Percentiles rank a stretch among this genome's conserved stretches.
These are phyloP conservation scores for Penicillium cataractarum DNA, from an alignment of 495 filamentous ascomycete genomes.

Conservation along the genomic window DNA sequence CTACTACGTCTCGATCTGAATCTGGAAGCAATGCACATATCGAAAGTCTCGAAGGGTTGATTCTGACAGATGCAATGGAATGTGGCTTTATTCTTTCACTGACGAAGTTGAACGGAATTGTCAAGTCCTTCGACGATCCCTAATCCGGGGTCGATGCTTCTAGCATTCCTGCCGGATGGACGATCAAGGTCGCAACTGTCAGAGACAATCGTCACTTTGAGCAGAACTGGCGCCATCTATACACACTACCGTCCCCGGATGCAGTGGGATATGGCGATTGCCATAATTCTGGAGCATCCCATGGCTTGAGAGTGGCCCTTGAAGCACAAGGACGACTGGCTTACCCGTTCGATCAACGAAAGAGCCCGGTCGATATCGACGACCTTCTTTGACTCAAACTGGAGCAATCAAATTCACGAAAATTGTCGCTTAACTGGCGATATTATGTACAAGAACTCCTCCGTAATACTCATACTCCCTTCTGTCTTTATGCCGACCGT, in stretches of 20 bases:
- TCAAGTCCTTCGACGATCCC: neutral
- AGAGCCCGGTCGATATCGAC: neutral
- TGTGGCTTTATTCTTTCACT: neutral
- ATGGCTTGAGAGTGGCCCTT: neutral
- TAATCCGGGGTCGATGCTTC: constrained; percentile 3
- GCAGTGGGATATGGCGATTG: constrained; percentile 3
- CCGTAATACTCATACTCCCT: neutral
- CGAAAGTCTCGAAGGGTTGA: neutral
- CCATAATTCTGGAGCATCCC: neutral
- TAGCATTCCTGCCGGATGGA: constrained; percentile 11
- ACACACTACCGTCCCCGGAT: constrained; percentile 6
- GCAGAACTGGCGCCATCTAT: neutral
- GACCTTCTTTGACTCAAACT: neutral
- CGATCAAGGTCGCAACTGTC: neutral
- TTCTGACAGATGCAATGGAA: neutral
- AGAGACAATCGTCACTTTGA: neutral
- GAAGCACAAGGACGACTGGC: neutral
- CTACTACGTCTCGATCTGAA: neutral
- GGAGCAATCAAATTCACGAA: too few species aligned
- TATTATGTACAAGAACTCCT: neutral
- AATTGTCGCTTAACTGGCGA: too few species aligned
- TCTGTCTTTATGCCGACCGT: neutral
- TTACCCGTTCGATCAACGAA: neutral
- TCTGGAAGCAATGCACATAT: constrained; percentile 3
- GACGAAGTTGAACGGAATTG: constrained; percentile 2